Evolutionary conservation across 2,329 filamentous ascomycete genomes (phyloP).

Genomic region (Rhynchosporium agropyri): DNA sequence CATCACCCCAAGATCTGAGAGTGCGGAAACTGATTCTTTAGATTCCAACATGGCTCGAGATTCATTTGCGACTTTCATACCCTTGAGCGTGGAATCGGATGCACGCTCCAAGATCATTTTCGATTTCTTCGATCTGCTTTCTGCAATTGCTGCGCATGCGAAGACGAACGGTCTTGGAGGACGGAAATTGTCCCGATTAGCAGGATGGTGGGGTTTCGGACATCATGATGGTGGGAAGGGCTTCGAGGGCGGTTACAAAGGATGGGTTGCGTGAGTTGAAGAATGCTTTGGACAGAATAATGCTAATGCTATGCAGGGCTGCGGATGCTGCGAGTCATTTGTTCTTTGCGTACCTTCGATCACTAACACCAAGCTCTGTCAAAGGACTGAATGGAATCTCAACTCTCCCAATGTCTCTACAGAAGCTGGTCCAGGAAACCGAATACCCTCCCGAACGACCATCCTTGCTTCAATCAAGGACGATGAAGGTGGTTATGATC

Average conservation of each 20-base stretch:
- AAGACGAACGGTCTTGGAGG: conserved; percentile 93
- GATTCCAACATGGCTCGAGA: conserved; percentile 91
- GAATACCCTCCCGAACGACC: conserved; percentile 89
- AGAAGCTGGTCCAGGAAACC: conserved; percentile 87
- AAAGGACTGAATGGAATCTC: conserved; percentile 77
- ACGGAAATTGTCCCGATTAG: conserved; percentile 90
- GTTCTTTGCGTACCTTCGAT: conserved; percentile 96
- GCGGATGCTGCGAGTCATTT: conserved; percentile 95
- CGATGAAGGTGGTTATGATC: conserved; percentile 93
- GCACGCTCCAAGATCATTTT: conserved; percentile 87
- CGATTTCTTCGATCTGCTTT: conserved; percentile 92
- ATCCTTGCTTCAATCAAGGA: conserved; percentile 74
- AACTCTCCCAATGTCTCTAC: conserved; percentile 83
- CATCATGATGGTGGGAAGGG: conserved; percentile 84
- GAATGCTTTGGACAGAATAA: neutral
- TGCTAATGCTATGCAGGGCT: conserved; percentile 57
- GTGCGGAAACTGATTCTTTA: conserved; percentile 44
- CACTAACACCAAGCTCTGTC: conserved; percentile 75
- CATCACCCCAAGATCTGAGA: conserved; percentile 19
- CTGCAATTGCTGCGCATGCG: conserved; percentile 87
- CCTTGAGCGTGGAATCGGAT: conserved; percentile 86
- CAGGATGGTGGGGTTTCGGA: conserved; percentile 98
- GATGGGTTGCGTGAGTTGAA: conserved; percentile 72
- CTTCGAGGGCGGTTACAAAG: conserved; percentile 91
- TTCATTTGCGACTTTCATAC: conserved; percentile 95